Conservation (phyloP, 495 filamentous ascomycete genomes). For the Penicillium turbatum region DNA sequence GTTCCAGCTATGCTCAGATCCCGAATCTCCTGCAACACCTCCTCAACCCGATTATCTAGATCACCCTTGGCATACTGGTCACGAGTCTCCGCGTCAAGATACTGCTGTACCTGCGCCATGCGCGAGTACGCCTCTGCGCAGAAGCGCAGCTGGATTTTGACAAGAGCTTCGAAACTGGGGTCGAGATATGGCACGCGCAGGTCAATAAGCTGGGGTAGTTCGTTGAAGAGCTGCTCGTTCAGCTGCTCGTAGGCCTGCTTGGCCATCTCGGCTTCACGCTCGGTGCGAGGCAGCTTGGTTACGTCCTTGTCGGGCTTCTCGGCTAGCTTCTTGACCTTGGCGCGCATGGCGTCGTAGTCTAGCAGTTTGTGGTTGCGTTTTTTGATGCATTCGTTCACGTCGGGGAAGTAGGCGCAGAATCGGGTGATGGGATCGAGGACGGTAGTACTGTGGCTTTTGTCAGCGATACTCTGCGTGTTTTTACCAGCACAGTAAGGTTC, state of each 20-base stretch:
- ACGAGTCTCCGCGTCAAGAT: slow-evolving; percentile 90
- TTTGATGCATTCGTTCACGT: slow-evolving; percentile 99
- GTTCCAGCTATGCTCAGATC: slow-evolving; percentile 90
- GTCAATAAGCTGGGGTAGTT: slow-evolving; percentile 96
- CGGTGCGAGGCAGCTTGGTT: slow-evolving; percentile 86
- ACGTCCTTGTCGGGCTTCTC: slow-evolving; percentile 99
- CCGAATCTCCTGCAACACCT: slow-evolving; percentile 94
- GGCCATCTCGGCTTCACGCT: slow-evolving; percentile 91
- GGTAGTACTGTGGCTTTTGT: slow-evolving; percentile 57
- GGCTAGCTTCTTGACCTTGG: slow-evolving; percentile 91
- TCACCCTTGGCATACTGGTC: slow-evolving; percentile 95
- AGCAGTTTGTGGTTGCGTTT: slow-evolving; percentile 97
- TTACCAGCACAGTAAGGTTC: not conserved
- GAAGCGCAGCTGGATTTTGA: slow-evolving; percentile 97
- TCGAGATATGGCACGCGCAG: slow-evolving; percentile 95
- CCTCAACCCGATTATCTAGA: slow-evolving; percentile 86
- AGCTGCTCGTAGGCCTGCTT: slow-evolving; percentile 90
- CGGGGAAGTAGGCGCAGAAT: slow-evolving; percentile 98
- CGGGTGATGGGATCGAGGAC: slow-evolving; percentile 91
- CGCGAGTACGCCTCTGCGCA: slow-evolving; percentile 94
- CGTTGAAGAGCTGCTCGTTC: slow-evolving; percentile 89
- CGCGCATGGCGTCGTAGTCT: slow-evolving; percentile 93
- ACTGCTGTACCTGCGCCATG: slow-evolving; percentile 99
- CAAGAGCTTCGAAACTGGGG: slow-evolving; percentile 91
- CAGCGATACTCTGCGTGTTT: not conserved